Evolutionary conservation across 441 rosid species (phyloP).

Genomic region (Adansonia grandidieri): DNA sequence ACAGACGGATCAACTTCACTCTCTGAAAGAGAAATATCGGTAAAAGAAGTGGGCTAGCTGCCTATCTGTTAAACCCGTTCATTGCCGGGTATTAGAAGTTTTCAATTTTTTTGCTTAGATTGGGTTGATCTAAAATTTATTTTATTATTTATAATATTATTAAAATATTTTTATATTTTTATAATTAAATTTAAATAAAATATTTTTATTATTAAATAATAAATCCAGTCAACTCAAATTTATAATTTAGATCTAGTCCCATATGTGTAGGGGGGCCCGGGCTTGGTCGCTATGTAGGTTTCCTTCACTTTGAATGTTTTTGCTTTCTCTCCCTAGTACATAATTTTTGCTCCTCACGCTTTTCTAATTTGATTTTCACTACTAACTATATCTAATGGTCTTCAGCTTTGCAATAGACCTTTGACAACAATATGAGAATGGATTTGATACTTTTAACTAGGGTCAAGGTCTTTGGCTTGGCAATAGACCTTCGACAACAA

Average conservation of each 20-base stretch:
- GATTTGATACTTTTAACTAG: neutral
- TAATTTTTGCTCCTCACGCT: neutral
- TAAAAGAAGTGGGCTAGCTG: neutral
- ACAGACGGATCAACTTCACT: conserved; percentile 25
- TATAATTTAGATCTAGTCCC: too few species aligned
- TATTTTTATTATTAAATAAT: too few species aligned
- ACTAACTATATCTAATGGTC: neutral
- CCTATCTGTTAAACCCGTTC: too few species aligned
- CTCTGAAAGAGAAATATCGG: conserved; percentile 40
- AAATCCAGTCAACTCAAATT: too few species aligned
- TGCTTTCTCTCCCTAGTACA: neutral
- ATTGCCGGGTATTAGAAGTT: too few species aligned
- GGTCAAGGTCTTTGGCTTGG: neutral
- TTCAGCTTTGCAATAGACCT: neutral
- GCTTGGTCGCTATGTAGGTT: neutral
- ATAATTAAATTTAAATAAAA: too few species aligned
- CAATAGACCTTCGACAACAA: neutral
- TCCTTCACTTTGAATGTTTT: neutral
- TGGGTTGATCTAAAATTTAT: too few species aligned
- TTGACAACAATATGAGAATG: neutral
- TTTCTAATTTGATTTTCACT: neutral
- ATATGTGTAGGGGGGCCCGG: neutral
- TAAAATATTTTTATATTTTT: too few species aligned
- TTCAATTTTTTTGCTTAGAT: too few species aligned
- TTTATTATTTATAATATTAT: too few species aligned